Percentiles rank a stretch among this genome's conserved stretches.
These are phyloP conservation scores for Mollisia scopiformis DNA, from an alignment of 2,329 filamentous ascomycete genomes.

Conservation along the genomic window DNA sequence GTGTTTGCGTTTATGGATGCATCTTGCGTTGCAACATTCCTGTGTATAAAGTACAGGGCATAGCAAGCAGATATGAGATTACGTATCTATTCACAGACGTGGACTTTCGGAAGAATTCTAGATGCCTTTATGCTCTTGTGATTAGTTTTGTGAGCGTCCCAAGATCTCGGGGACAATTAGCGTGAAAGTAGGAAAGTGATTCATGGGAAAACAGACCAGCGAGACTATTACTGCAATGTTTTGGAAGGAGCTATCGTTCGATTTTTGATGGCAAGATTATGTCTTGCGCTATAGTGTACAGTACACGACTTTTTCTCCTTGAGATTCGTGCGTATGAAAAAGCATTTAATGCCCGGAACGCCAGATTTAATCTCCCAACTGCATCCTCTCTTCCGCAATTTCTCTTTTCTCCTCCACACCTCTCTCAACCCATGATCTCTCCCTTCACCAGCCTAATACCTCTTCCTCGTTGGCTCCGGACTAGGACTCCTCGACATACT, in stretches of 20 bases:
- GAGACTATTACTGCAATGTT: too few relatives aligned
- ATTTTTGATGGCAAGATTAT: background rate
- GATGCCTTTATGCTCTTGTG: background rate
- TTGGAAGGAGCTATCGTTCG: background rate
- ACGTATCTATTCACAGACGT: constrained; percentile 7
- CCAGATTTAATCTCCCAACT: constrained; percentile 15
- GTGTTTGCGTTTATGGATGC: constrained; percentile 7
- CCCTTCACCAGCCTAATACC: constrained; percentile 51
- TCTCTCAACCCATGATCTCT: background rate
- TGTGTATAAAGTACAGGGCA: constrained; percentile 8
- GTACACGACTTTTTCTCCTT: background rate
- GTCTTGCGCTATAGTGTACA: background rate
- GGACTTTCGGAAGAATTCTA: background rate
- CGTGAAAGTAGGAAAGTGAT: too few relatives aligned
- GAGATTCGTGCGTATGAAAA: background rate
- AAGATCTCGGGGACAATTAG: too few relatives aligned
- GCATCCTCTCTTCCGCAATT: background rate
- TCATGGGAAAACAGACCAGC: too few relatives aligned
- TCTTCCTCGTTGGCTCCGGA: constrained; percentile 78
- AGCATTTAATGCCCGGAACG: constrained; percentile 19
- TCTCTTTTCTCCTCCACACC: background rate
- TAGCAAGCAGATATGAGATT: background rate
- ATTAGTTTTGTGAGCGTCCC: background rate
- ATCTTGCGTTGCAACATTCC: constrained; percentile 2
- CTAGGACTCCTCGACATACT: constrained; percentile 83